A percentile compares a stretch with the other conserved stretches of the same genome.
phyloP scores from a whole-genome alignment of 768 basidiomycete species.

The Coprinopsis cinerea region DNA sequence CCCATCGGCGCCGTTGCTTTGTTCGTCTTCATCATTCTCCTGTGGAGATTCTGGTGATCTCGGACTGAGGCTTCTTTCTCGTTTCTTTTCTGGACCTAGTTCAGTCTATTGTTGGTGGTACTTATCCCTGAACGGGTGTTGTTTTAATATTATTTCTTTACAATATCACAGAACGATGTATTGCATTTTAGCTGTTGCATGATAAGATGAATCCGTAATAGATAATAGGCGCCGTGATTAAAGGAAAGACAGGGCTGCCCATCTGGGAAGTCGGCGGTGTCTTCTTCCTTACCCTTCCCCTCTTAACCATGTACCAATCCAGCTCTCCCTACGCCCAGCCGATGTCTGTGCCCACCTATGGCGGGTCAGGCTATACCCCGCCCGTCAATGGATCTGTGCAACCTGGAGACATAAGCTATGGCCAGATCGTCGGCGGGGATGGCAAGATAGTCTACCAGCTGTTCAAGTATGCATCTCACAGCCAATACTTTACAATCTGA shows the following conservation, averaged over 20 bases:
- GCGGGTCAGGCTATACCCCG: background rate
- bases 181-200: too few relatives aligned
- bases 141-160: background rate
- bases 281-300: background rate
- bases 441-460: slow-evolving; percentile 63
- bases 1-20: slow-evolving; percentile 81
- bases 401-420: slow-evolving; percentile 14
- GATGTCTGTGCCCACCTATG: background rate
- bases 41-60: slow-evolving; percentile 64
- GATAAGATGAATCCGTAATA: too few relatives aligned
- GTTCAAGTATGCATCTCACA: too few relatives aligned
- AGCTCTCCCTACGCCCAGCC: slow-evolving; percentile 6
- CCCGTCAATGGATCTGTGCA: background rate
- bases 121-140: background rate
- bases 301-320: slow-evolving; percentile 3
- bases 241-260: background rate
- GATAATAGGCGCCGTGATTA: slow-evolving; percentile 3
- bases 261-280: background rate
- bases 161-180: background rate
- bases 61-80: background rate
- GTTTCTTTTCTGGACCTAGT: background rate
- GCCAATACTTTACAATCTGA: too few relatives aligned
- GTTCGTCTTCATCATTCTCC: slow-evolving; percentile 70
- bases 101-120: background rate
- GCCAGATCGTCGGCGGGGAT: slow-evolving; percentile 55